A percentile compares a stretch with the other conserved stretches of the same genome.
Conservation (phyloP, 148 eudicot genomes). For the Cornus controversa region DNA sequence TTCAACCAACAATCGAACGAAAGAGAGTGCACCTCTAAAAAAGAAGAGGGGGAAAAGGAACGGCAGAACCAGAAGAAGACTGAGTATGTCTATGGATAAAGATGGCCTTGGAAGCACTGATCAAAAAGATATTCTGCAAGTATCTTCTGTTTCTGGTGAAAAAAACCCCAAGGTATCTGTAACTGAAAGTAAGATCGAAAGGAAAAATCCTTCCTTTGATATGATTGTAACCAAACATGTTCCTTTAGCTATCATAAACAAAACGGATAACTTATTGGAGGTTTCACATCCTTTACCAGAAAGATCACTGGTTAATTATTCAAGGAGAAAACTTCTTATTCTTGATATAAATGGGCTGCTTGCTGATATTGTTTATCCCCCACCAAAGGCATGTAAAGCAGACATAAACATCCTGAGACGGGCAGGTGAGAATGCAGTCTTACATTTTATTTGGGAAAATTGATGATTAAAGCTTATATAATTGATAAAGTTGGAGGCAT, state of each 20-base stretch:
- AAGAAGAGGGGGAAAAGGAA: not conserved
- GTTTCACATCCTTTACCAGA: slow-evolving; percentile 33
- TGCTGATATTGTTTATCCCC: slow-evolving; percentile 74
- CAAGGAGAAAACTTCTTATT: slow-evolving; percentile 73
- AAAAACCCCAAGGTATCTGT: slow-evolving; percentile 12
- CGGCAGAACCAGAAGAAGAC: too few relatives aligned
- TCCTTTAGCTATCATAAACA: slow-evolving; percentile 25
- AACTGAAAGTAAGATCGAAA: slow-evolving; percentile 22
- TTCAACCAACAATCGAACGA: slow-evolving; percentile 7
- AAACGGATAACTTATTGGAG: slow-evolving; percentile 25
- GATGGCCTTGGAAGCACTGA: not conserved
- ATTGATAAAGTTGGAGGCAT: not conserved
- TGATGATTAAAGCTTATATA: not conserved
- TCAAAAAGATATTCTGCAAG: slow-evolving; percentile 8
- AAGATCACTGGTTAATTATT: slow-evolving; percentile 27
- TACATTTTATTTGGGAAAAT: not conserved
- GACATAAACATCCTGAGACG: slow-evolving; percentile 62
- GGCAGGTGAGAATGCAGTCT: slow-evolving; percentile 53
- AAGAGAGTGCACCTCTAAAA: slow-evolving; percentile 1
- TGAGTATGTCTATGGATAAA: too few relatives aligned
- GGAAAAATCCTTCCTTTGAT: slow-evolving; percentile 20
- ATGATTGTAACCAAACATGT: slow-evolving; percentile 24
- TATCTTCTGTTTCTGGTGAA: slow-evolving; percentile 20
- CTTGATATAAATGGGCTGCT: slow-evolving; percentile 93
- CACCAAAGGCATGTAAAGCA: slow-evolving; percentile 56